Evolutionary conservation across 805 yeast genomes (phyloP), one percentile per base, ranked within the genome.

Genomic region (Cyberlindnera amylophila): DNA sequence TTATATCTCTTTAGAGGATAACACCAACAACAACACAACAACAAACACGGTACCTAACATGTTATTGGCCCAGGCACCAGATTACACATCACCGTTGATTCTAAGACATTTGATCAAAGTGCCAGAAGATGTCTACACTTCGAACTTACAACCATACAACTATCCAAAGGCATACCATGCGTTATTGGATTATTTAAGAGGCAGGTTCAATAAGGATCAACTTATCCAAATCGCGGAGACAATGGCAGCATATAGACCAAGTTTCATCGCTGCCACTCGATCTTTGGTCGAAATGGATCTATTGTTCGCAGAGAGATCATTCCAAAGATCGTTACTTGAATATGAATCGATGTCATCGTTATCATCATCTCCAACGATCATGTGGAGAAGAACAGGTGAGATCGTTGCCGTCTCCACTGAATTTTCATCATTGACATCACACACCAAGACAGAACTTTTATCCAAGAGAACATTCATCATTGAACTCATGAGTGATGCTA

Each of bases 91-190:
- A 4, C 86, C 86, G 6, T 57, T 79, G 44, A 67, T 74, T 11
- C 66, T 79, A 43, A 71, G 82, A 46, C 81, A 79, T 55, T 63
- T 77, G 13, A 76, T 77, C 46, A 75, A 67, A 61, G 74, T 81
- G 42, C 91, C 93, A 0, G 80, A 79, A 54, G 91, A 85, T 51
- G 84, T 91, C n/a, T 93, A 93, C 63, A 79, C 81, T 9, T 71
- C 78, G 31, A 85, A 88, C n/a, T 72, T 69, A 10, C 73, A 70
- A 35, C 96, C 98, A 1, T 91, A 85, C 57, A 77, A 90, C n/a
- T 91, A 93, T 56, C 91, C 96, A 0, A 83, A 86, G n/a, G 96
- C 96, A 3, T 91, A 85, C 61, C 96, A 88, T 63, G 80, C 81
- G 35, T 70, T 91, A 32, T 75, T 87, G 54, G 75, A 81, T n/a